These are phyloP conservation scores for Corchorus olitorius DNA, from an alignment of 345 rosid genomes.

Conservation along the genomic window DNA sequence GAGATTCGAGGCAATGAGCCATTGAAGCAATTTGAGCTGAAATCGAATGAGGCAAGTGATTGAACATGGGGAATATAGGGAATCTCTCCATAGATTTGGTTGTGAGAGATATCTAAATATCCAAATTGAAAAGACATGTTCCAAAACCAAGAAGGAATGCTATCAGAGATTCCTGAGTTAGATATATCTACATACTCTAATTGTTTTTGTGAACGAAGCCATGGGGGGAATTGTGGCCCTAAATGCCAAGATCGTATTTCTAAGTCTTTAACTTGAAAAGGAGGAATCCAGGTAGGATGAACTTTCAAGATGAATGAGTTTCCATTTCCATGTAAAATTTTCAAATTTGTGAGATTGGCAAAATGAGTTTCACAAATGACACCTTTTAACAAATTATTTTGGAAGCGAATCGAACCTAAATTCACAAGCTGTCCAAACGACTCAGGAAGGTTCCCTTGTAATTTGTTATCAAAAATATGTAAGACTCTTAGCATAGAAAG, in stretches of 20 bases:
- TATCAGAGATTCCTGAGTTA: slow-evolving; percentile 43
- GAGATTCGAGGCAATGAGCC: slow-evolving; percentile 53
- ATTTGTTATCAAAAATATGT: slow-evolving; percentile 44
- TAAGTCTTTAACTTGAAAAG: not conserved
- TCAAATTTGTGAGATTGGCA: not conserved
- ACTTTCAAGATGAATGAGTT: not conserved
- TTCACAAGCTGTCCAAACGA: slow-evolving; percentile 42
- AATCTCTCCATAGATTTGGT: slow-evolving; percentile 41
- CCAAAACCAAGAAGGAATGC: slow-evolving; percentile 42
- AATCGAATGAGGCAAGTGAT: slow-evolving; percentile 20
- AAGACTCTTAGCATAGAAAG: slow-evolving; percentile 14
- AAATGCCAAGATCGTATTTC: not conserved
- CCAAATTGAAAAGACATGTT: slow-evolving; percentile 34
- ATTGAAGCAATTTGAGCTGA: slow-evolving; percentile 45
- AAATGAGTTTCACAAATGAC: slow-evolving; percentile 38
- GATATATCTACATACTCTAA: slow-evolving; percentile 36
- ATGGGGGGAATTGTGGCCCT: not conserved
- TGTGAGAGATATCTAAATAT: slow-evolving; percentile 44
- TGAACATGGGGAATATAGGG: slow-evolving; percentile 37
- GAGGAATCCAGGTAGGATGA: not conserved
- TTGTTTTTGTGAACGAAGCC: slow-evolving; percentile 43
- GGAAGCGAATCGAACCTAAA: slow-evolving; percentile 35
- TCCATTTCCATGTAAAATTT: not conserved
- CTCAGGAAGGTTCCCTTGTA: slow-evolving; percentile 43
- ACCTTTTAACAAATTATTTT: slow-evolving; percentile 2